Base-by-base conservation (phyloP, 495 filamentous ascomycete species). In the Xylaria telfairii region DNA sequence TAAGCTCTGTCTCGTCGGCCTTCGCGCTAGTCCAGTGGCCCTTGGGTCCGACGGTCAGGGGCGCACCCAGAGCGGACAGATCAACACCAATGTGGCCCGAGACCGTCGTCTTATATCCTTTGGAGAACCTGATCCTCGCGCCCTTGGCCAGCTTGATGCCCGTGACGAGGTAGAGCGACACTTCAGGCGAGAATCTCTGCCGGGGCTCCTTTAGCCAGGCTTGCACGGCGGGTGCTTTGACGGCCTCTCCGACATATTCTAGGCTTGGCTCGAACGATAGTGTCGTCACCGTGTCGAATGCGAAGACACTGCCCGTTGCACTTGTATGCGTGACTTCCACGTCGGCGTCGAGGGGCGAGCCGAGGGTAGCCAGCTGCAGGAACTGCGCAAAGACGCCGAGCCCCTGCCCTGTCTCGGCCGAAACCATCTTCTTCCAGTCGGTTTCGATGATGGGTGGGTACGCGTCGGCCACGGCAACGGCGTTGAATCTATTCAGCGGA, bases 301-400 rank as follows among this genome's bases (percentile, higher is more conserved):
- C 59, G 59, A 62, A 62, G 10, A 12, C 13, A 62, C 28, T 62
- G 7, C 0, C 59, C 3, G 59, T 28, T 28, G 10, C 10, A 10
- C 64, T 71, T 26, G 69, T 69, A 68, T 71, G 73, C 56, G 69
- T 73, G 56, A 77, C 66, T 13, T 75, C 24, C 56, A 76, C 60
- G 17, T 63, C 60, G 10, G 60, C 21, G 10, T 24, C 37, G 8
- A 46, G 66, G 68, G 65, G 64, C 51, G 71, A 47, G 65, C 76
- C 72, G 34, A 72, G 70, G 21, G 67, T 74, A 68, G 73, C 77
- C 51, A 78, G 60, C 75, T 80, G 75, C 67, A 80, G 72, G 71
- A 79, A 80, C 70, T 78, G 78, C 67, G 74, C 75, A 63, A 75
- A 80, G 41, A 80, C 77, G 59, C 78, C 78, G 30, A 72, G 68